phyloP scores from a whole-genome alignment of 2,329 filamentous ascomycete species.

The Apiospora aurea region DNA sequence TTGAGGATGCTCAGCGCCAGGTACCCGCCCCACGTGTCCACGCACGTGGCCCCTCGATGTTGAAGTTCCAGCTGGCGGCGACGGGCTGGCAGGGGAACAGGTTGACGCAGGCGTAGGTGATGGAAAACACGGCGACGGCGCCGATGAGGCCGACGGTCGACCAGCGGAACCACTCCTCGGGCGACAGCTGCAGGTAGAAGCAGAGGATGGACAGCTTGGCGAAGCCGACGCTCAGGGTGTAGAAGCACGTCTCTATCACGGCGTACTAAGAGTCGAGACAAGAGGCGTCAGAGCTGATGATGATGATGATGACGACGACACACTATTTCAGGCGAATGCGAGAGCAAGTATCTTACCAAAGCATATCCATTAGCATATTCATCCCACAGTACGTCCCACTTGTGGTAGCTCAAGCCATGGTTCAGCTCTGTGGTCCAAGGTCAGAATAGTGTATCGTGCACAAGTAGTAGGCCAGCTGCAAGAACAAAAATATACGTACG shows the following conservation, averaged over 20 bases:
- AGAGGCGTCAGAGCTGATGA: not conserved
- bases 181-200: conserved; percentile 23
- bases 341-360: conserved; percentile 12
- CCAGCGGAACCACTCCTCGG: conserved; percentile 20
- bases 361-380: conserved; percentile 24
- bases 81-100: conserved; percentile 24
- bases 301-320: not conserved
- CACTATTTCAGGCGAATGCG: not conserved
- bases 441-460: not conserved
- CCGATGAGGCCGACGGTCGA: conserved; percentile 17
- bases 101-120: conserved; percentile 22
- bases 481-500: not conserved
- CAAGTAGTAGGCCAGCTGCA: not conserved
- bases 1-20: conserved; percentile 24
- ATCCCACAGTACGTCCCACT: conserved; percentile 24
- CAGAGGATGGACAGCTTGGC: conserved; percentile 25
- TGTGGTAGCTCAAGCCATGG: conserved; percentile 25
- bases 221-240: conserved; percentile 21
- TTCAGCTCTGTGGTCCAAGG: not conserved
- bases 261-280: not conserved
- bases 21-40: conserved; percentile 20
- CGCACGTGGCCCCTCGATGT: not conserved
- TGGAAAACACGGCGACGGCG: conserved; percentile 22
- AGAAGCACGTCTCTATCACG: conserved; percentile 21
- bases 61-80: conserved; percentile 20